Conservation (phyloP, 257 asterid species). For the Lithospermum erythrorhizon region DNA sequence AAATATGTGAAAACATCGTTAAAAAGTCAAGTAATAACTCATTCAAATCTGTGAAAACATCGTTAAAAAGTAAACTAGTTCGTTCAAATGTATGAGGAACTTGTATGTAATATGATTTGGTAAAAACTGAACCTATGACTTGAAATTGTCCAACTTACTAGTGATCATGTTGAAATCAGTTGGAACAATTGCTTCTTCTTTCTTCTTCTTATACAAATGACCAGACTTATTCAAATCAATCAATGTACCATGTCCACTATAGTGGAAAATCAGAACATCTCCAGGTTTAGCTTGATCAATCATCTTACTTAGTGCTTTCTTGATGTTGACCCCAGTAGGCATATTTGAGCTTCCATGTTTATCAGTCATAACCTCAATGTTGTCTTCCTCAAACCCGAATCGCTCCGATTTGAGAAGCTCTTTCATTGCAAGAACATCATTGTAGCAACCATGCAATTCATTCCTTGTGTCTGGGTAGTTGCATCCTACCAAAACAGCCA, state of each 20-base stretch:
- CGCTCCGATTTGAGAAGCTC: conserved; percentile 31
- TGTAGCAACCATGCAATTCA: conserved; percentile 67
- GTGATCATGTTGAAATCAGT: conserved; percentile 69
- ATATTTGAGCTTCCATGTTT: conserved; percentile 41
- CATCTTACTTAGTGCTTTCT: conserved; percentile 40
- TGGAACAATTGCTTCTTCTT: conserved; percentile 74
- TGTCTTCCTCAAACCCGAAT: conserved; percentile 34
- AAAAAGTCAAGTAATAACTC: neutral
- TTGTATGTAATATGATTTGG: neutral
- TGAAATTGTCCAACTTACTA: conserved; percentile 28
- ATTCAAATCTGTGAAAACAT: conserved; percentile 22
- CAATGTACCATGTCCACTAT: conserved; percentile 67
- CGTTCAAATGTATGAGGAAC: neutral
- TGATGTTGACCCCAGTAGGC: conserved; percentile 73
- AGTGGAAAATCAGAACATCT: conserved; percentile 58
- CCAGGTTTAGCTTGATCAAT: conserved; percentile 47
- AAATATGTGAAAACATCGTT: conserved; percentile 24
- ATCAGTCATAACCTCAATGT: conserved; percentile 38
- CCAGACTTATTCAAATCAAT: conserved; percentile 24
- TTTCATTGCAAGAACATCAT: conserved; percentile 55
- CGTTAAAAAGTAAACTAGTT: neutral
- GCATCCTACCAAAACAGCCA: conserved; percentile 84
- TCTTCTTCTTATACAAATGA: conserved; percentile 16
- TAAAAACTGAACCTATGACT: neutral
- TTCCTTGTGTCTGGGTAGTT: conserved; percentile 58